Evolutionary conservation across 495 filamentous ascomycete genomes (phyloP).

Genomic region (Aspergillus coremiiformis): DNA sequence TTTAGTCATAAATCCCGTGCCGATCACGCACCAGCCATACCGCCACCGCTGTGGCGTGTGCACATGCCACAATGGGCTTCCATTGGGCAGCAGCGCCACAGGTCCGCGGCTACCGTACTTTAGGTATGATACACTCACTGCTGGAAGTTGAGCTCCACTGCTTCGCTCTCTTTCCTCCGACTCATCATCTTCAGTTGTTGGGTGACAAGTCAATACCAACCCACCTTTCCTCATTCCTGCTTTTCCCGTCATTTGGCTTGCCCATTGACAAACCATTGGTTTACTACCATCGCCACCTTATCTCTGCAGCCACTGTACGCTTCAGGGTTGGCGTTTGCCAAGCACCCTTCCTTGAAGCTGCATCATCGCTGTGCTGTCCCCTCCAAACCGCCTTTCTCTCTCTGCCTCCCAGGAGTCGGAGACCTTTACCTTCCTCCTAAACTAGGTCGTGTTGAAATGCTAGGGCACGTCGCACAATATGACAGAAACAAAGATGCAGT

Average conservation of each 20-base stretch:
- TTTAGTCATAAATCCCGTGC: background rate
- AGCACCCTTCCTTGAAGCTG: conserved; percentile 29
- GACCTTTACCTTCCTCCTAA: conserved; percentile 7
- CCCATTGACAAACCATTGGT: background rate
- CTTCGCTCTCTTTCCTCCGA: background rate
- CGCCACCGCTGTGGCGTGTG: conserved; percentile 3
- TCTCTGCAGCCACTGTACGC: conserved; percentile 12
- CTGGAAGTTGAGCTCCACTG: background rate
- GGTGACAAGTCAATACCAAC: background rate
- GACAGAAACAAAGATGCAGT: conserved; percentile 71
- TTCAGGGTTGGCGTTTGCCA: conserved; percentile 24
- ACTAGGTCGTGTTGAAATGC: conserved; percentile 36
- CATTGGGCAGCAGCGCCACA: conserved; percentile 11
- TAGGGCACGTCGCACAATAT: conserved; percentile 46
- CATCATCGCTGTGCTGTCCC: conserved; percentile 18
- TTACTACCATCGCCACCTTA: background rate
- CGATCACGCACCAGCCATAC: conserved; percentile 3
- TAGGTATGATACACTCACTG: too few relatives aligned
- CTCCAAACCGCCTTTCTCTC: conserved; percentile 16
- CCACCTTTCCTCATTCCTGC: background rate
- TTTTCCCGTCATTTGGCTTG: background rate
- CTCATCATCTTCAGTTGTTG: conserved; percentile 4
- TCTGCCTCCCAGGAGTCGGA: conserved; percentile 21
- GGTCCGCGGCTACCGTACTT: too few relatives aligned
- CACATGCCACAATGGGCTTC: background rate